Conservation (phyloP, 2,329 filamentous ascomycete genomes). For the Juglanconis juglandina region DNA sequence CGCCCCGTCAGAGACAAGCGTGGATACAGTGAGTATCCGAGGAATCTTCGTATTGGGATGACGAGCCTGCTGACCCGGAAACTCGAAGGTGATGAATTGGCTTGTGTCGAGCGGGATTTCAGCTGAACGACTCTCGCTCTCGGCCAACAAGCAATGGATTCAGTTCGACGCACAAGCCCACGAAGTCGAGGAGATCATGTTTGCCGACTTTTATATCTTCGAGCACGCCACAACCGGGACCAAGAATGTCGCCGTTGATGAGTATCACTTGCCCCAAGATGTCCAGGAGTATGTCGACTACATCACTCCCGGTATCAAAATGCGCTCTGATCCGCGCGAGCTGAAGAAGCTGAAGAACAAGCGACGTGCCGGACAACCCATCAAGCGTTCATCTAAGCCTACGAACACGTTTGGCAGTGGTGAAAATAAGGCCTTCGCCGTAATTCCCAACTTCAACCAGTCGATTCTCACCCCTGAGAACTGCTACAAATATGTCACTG, state of each 20-base stretch:
- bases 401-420: constrained; percentile 5
- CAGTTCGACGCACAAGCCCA: constrained; percentile 38
- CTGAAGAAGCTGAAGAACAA: constrained; percentile 13
- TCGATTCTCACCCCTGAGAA: constrained; percentile 1
- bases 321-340: constrained; percentile 25
- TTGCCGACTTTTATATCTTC: constrained; percentile 38
- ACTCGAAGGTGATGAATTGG: constrained; percentile 28
- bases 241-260: constrained; percentile 35
- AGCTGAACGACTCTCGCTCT: constrained; percentile 20
- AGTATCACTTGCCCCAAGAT: constrained; percentile 45
- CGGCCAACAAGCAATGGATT: constrained; percentile 35
- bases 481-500: constrained; percentile 19
- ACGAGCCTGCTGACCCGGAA: constrained; percentile 26
- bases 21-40: constrained; percentile 32
- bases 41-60: not conserved
- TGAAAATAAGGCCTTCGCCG: not conserved
- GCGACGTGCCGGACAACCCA: not conserved
- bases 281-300: constrained; percentile 49
- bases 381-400: constrained; percentile 6
- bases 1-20: constrained; percentile 30
- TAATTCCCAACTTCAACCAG: constrained; percentile 5
- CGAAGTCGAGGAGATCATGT: constrained; percentile 37
- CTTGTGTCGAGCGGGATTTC: constrained; percentile 24
- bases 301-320: constrained; percentile 48
- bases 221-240: constrained; percentile 35